phyloP scores from a whole-genome alignment of 2,329 filamentous ascomycete species.

The Nemania diffusa region DNA sequence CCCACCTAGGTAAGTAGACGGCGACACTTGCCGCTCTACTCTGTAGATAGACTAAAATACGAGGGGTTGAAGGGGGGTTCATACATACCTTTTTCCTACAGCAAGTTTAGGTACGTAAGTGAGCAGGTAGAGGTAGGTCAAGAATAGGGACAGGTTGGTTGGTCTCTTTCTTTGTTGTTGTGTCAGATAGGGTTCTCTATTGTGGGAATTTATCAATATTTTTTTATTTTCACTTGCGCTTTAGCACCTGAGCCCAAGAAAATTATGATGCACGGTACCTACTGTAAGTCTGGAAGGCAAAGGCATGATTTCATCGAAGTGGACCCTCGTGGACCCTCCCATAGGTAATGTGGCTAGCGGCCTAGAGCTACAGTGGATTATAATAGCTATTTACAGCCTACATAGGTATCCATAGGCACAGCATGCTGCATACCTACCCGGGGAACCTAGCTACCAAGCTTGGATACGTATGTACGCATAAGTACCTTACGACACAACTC shows the following conservation, averaged over 20 bases:
- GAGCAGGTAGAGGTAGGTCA: background rate
- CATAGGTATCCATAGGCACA: background rate
- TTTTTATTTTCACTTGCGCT: background rate
- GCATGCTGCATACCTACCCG: background rate
- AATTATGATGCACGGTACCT: background rate
- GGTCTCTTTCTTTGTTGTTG: slow-evolving; percentile 11
- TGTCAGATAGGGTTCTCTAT: slow-evolving; percentile 26
- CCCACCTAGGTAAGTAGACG: too few species aligned
- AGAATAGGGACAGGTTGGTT: background rate
- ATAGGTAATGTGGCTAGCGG: slow-evolving; percentile 8
- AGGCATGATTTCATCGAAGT: slow-evolving; percentile 27
- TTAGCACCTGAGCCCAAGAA: slow-evolving; percentile 3
- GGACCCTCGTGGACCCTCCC: too few species aligned
- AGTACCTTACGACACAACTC: slow-evolving; percentile 19
- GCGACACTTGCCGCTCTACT: slow-evolving; percentile 18
- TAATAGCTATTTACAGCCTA: slow-evolving; percentile 14
- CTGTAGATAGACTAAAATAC: slow-evolving; percentile 10
- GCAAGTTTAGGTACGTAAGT: background rate
- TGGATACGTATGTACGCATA: background rate
- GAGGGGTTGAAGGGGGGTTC: background rate
- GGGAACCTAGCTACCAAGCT: too few species aligned
- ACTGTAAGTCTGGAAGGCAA: slow-evolving; percentile 11
- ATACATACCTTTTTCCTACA: background rate
- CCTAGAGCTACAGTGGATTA: slow-evolving; percentile 22
- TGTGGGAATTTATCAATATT: slow-evolving; percentile 23